Conservation (phyloP, 352 stramenopile genomes). For the Pythium coloratum region DNA sequence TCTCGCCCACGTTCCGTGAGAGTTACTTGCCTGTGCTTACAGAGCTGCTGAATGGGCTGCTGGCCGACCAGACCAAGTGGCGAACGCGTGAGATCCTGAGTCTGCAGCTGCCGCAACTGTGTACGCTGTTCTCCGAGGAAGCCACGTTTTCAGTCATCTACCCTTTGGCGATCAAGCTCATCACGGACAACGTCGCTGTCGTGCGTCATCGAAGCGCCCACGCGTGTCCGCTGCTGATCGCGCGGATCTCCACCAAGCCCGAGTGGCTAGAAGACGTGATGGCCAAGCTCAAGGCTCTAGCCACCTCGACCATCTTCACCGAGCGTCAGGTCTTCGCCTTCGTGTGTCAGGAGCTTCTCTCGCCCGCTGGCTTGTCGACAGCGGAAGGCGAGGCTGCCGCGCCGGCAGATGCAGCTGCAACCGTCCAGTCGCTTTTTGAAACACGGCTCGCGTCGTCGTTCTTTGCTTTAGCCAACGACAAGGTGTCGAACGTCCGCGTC, state of each 20-base stretch:
- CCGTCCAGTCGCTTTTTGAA: conserved; percentile 45
- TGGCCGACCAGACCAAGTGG: conserved; percentile 83
- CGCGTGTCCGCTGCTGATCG: conserved; percentile 66
- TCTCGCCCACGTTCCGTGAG: conserved; percentile 71
- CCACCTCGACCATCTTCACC: conserved; percentile 55
- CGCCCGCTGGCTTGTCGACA: conserved; percentile 10
- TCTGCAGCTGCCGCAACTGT: conserved; percentile 70
- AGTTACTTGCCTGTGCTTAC: conserved; percentile 78
- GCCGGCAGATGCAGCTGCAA: conserved; percentile 3
- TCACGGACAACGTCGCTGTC: conserved; percentile 73
- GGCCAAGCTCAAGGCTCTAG: conserved; percentile 50
- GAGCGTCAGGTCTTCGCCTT: conserved; percentile 72
- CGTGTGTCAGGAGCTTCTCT: conserved; percentile 61
- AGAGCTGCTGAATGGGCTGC: conserved; percentile 49
- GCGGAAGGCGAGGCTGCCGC: background rate
- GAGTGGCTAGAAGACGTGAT: conserved; percentile 53
- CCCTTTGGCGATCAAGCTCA: conserved; percentile 69
- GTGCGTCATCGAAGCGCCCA: conserved; percentile 74
- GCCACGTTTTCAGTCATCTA: conserved; percentile 79
- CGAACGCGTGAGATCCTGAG: conserved; percentile 77
- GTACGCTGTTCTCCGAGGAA: conserved; percentile 62
- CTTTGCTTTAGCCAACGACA: conserved; percentile 59
- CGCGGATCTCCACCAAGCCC: conserved; percentile 39
- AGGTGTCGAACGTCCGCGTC: conserved; percentile 73
- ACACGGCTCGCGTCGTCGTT: conserved; percentile 47